Evolutionary conservation across 139 green algal species (phyloP), one percentile per base, ranked within the genome.

Genomic region (Tetradesmus obliquus): DNA sequence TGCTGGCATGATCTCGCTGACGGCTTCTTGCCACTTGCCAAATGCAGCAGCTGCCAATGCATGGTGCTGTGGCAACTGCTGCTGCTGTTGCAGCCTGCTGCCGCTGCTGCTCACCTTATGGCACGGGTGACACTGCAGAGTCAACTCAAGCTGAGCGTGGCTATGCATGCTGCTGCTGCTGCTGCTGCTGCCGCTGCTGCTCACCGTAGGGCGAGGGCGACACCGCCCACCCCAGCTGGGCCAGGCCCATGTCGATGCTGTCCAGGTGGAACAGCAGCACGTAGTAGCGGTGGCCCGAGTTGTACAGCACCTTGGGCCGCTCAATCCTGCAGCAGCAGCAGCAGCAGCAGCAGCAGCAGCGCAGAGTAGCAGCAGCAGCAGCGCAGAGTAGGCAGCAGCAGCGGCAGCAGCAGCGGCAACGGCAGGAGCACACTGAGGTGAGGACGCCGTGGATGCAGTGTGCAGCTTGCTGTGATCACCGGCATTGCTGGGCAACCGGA

Each of bases 221-320:
- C 17, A 71, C 45, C 13, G 86, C 86, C 69, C 71, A 90, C 2
- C 86, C 86, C 4, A 90, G 71, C n/a, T 83, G 10, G 3, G 76
- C 32, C 12, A 55, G 20, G 32, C 15, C 22, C 20, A 24, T 22
- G 71, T 90, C 71, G 1, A 90, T 24, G 7, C n/a, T 86, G 76
- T 62, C 76, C 22, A 91, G 24, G 88, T 86, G 79, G 55, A 91
- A 86, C 9, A 87, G 54, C 69, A 91, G 88, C 54, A 91, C 88
- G 32, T 91, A 91, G 88, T 91, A 91, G 15, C 88, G 88, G n/a
- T 71, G 76, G 1, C n/a, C 76, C 54, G 88, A 58, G 15, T 91
- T 91, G 88, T 91, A 91, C 54, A 91, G 57, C 55, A 91, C 88
- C 8, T 91, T 86, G 10, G 88, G 88, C 4, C 88, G 88, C 54